A percentile compares a stretch with the other conserved stretches of the same genome.
Conservation (phyloP, 441 rosid species). For the Oxalis stricta region DNA sequence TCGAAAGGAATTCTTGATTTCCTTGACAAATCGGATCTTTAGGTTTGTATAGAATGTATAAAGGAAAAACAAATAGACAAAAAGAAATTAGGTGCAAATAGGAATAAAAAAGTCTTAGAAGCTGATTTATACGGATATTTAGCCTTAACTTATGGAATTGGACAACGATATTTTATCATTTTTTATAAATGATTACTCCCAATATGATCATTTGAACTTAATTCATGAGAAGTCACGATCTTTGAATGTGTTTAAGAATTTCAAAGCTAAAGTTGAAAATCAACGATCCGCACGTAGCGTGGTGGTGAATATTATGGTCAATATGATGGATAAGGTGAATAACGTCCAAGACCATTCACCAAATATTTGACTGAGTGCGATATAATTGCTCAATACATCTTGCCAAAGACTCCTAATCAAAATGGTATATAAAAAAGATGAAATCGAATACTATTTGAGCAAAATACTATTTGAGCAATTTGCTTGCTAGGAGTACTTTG, state of each 20-base stretch:
- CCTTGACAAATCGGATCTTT: not conserved
- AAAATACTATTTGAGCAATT: no score
- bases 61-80: not conserved
- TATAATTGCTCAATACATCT: not conserved
- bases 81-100: not conserved
- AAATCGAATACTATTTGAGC: not conserved
- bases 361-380: not conserved
- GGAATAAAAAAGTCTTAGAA: not conserved
- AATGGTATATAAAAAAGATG: not conserved
- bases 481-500: no score
- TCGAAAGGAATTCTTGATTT: not conserved
- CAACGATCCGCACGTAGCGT: not conserved
- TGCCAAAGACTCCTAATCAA: not conserved
- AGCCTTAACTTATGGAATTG: not conserved
- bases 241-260: not conserved
- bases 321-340: not conserved
- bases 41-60: not conserved
- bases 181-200: not conserved
- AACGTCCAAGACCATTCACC: not conserved
- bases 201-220: not conserved
- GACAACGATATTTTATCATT: not conserved
- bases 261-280: not conserved
- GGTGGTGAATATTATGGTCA: not conserved
- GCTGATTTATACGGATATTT: not conserved
- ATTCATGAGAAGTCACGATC: not conserved